These are phyloP conservation scores for Penicillium sp. DNA, from an alignment of 2,329 filamentous ascomycete genomes.

Conservation along the genomic window DNA sequence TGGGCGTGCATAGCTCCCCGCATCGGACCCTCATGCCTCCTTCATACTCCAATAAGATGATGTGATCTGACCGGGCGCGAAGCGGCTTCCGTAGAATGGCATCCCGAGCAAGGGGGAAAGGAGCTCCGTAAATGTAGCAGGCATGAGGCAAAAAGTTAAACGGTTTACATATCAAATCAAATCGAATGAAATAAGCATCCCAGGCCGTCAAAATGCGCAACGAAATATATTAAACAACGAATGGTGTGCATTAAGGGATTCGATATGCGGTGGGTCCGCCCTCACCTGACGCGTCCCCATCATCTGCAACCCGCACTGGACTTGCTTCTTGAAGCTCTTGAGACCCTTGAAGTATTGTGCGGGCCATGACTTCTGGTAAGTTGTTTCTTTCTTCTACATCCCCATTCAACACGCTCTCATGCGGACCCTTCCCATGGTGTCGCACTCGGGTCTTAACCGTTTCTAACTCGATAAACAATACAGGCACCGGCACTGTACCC, in stretches of 20 bases:
- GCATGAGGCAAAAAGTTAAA: neutral
- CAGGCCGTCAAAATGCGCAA: neutral
- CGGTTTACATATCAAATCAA: neutral
- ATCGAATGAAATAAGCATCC: neutral
- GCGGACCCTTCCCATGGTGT: neutral
- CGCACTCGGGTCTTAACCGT: neutral
- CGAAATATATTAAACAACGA: neutral
- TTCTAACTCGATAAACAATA: neutral
- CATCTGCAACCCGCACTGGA: neutral
- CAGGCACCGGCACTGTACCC: neutral
- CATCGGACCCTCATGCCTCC: neutral
- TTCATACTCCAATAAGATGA: constrained; percentile 1
- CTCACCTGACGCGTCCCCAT: constrained; percentile 8
- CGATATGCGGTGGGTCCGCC: neutral
- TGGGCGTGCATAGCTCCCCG: neutral
- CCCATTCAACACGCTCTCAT: neutral
- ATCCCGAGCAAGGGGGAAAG: neutral
- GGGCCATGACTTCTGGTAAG: neutral
- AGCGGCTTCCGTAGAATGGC: neutral
- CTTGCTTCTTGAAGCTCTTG: neutral
- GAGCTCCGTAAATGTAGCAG: neutral
- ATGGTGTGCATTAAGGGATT: neutral
- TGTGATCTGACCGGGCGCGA: neutral
- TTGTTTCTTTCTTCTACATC: neutral
- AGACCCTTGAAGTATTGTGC: neutral